Conservation (phyloP, 352 stramenopile species). For the Peronospora farinosa region DNA sequence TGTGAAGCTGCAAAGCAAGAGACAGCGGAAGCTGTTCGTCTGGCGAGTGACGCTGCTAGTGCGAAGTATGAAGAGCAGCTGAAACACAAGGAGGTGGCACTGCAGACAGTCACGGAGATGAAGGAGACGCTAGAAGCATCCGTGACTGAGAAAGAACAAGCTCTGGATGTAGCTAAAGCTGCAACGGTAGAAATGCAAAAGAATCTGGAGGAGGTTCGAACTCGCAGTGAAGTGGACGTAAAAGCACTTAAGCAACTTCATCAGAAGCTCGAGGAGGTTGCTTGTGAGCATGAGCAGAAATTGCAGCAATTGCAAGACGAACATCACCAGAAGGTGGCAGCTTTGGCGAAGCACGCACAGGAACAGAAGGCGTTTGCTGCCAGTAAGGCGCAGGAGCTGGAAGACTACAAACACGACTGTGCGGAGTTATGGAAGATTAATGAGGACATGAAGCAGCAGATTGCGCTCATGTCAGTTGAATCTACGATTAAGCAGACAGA, state of each 20-base stretch:
- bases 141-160: constrained; percentile 31
- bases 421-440: constrained; percentile 73
- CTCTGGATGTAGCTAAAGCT: constrained; percentile 21
- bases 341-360: constrained; percentile 19
- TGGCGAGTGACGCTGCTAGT: constrained; percentile 27
- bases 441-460: constrained; percentile 73
- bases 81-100: constrained; percentile 28
- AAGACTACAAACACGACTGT: constrained; percentile 79
- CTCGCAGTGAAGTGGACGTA: constrained; percentile 14
- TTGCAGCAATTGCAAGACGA: constrained; percentile 18
- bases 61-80: constrained; percentile 29
- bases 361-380: constrained; percentile 23
- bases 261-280: constrained; percentile 16
- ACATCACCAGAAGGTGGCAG: constrained; percentile 13
- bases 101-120: constrained; percentile 13
- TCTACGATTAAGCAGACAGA: constrained; percentile 57
- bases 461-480: constrained; percentile 47
- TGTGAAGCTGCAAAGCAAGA: constrained; percentile 33
- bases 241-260: constrained; percentile 16
- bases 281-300: constrained; percentile 19
- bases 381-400: constrained; percentile 47
- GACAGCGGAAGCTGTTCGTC: constrained; percentile 24
- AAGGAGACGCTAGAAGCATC: constrained; percentile 25
- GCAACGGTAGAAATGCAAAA: constrained; percentile 9
- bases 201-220: constrained; percentile 29